These are phyloP conservation scores for Aspergillus costaricaensis DNA, from an alignment of 2,329 filamentous ascomycete genomes.

Conservation along the genomic window DNA sequence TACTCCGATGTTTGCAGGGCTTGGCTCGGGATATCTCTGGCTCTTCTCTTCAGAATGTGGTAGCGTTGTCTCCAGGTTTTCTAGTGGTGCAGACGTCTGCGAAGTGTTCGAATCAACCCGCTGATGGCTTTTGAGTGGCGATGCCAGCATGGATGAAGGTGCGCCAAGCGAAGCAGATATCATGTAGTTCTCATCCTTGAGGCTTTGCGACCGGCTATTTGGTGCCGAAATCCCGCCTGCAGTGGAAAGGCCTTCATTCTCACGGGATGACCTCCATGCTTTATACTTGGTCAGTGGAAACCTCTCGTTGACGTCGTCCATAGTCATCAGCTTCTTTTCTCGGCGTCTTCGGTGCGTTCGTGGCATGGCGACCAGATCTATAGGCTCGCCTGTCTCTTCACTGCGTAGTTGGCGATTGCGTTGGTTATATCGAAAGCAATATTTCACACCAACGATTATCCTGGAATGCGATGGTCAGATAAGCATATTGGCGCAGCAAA, in stretches of 20 bases:
- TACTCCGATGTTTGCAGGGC: neutral
- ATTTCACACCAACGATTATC: constrained; percentile 99
- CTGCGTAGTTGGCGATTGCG: constrained; percentile 77
- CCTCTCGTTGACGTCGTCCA: constrained; percentile 97
- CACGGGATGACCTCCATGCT: constrained; percentile 81
- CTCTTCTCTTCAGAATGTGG: constrained; percentile 24
- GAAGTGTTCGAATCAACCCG: constrained; percentile 18
- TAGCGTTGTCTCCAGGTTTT: constrained; percentile 14
- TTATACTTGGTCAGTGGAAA: constrained; percentile 98
- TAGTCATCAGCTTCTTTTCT: constrained; percentile 98
- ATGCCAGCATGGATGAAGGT: constrained; percentile 22
- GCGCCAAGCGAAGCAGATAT: constrained; percentile 26
- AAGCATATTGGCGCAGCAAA: neutral
- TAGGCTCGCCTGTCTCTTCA: constrained; percentile 81
- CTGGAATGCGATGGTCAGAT: constrained; percentile 51
- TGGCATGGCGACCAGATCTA: constrained; percentile 83
- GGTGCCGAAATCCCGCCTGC: constrained; percentile 79
- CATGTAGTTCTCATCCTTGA: constrained; percentile 64
- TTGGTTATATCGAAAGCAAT: constrained; percentile 98
- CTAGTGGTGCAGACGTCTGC: constrained; percentile 17
- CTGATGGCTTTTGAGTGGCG: constrained; percentile 26
- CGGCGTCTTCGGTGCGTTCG: constrained; percentile 80
- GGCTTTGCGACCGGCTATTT: constrained; percentile 68
- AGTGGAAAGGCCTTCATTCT: constrained; percentile 78
- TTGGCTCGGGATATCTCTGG: neutral